Evolutionary conservation across 768 basidiomycete genomes (phyloP).

Genomic region (Pholiota molesta): DNA sequence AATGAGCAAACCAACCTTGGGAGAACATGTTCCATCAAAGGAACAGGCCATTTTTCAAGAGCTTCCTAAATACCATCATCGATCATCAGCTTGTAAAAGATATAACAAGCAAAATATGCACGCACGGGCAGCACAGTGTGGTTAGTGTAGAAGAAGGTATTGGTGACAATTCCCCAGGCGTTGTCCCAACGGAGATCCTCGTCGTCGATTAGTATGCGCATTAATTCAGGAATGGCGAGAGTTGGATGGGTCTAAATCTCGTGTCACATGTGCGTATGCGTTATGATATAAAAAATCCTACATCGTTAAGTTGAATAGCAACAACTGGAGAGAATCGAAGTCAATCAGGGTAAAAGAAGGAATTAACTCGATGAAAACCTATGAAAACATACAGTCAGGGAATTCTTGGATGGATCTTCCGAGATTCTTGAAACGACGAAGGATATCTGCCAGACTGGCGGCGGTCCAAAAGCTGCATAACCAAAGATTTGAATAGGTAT

Average conservation of each 20-base stretch:
- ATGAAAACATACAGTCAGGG: constrained; percentile 67
- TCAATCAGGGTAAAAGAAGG: too few species aligned
- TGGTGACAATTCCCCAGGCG: constrained; percentile 89
- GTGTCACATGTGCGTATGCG: not conserved
- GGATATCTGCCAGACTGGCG: constrained; percentile 85
- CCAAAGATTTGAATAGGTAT: not conserved
- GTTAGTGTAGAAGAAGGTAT: constrained; percentile 95
- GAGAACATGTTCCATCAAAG: constrained; percentile 81
- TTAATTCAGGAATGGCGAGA: constrained; percentile 91
- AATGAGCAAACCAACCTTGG: constrained; percentile 54
- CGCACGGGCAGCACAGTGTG: constrained; percentile 88
- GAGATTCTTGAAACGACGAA: constrained; percentile 91
- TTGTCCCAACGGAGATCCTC: constrained; percentile 82
- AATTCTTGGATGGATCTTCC: constrained; percentile 80
- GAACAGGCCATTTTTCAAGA: constrained; percentile 91
- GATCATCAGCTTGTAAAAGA: not conserved
- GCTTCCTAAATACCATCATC: constrained; percentile 56
- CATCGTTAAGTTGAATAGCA: constrained; percentile 95
- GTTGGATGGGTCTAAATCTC: constrained; percentile 86
- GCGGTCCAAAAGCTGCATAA: constrained; percentile 78
- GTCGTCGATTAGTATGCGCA: constrained; percentile 91
- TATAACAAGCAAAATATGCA: not conserved
- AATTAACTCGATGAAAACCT: not conserved
- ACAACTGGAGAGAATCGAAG: constrained; percentile 51
- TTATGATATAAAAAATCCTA: constrained; percentile 33